Percentiles rank a stretch among this genome's conserved stretches.
Evolutionary conservation across 2,329 filamentous ascomycete genomes (phyloP).

Genomic region (Colletotrichum camelliae): DNA sequence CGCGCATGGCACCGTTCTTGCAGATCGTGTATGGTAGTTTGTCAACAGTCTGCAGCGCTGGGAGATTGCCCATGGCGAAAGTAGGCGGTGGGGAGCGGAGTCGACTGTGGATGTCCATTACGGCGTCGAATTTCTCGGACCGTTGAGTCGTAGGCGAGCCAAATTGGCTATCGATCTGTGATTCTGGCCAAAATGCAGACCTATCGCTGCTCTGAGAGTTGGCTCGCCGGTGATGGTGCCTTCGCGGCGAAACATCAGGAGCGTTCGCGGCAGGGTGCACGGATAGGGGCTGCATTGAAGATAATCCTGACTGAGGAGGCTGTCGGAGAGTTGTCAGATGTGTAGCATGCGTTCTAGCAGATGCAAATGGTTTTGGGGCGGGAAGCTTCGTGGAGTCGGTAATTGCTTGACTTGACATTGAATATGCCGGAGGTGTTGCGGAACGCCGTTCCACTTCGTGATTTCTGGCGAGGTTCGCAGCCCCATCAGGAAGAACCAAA

Average conservation of each 20-base stretch:
- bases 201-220: conserved; percentile 33
- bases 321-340: conserved; percentile 25
- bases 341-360: conserved; percentile 30
- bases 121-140: conserved; percentile 8
- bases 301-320: conserved; percentile 24
- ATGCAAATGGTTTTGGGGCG: conserved; percentile 31
- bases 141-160: conserved; percentile 18
- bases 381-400: conserved; percentile 40
- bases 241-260: conserved; percentile 24
- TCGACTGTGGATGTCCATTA: conserved; percentile 5
- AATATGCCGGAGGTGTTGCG: not conserved
- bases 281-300: conserved; percentile 15
- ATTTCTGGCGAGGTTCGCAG: not conserved
- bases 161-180: conserved; percentile 18
- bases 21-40: conserved; percentile 35
- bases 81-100: not conserved
- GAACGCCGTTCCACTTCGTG: not conserved
- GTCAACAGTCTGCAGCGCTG: not conserved
- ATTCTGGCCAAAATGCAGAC: conserved; percentile 20
- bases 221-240: conserved; percentile 20
- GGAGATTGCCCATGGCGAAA: not conserved
- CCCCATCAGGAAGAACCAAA: not conserved
- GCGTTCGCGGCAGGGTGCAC: conserved; percentile 24
- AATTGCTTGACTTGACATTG: conserved; percentile 27
- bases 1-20: conserved; percentile 44